A percentile compares a stretch with the other conserved stretches of the same genome.
Conservation (phyloP, 495 filamentous ascomycete species). For the Parathielavia appendiculata region DNA sequence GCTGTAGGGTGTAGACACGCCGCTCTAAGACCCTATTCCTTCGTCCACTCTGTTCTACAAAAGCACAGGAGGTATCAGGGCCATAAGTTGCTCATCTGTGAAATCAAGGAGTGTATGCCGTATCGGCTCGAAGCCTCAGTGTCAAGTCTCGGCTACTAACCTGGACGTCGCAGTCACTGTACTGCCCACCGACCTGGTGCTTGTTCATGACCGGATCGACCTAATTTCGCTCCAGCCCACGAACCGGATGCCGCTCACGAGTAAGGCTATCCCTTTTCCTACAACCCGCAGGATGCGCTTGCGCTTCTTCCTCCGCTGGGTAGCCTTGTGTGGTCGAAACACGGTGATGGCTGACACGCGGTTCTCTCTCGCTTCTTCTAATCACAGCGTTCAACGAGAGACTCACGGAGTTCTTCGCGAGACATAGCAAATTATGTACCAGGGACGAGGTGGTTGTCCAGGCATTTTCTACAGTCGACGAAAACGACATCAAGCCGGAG, state of each 20-base stretch:
- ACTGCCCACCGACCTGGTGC: neutral
- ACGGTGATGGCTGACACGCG: neutral
- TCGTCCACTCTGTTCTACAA: neutral
- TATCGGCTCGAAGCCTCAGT: neutral
- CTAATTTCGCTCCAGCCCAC: neutral
- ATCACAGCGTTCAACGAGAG: neutral
- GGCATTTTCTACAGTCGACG: too few species aligned
- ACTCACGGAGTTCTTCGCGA: too few species aligned
- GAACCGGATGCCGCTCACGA: neutral
- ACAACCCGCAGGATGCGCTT: neutral
- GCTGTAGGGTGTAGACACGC: neutral
- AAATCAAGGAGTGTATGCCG: neutral
- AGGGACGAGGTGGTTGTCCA: too few species aligned
- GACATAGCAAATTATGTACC: too few species aligned
- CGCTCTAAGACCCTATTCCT: neutral
- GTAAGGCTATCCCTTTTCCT: neutral
- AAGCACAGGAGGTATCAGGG: neutral
- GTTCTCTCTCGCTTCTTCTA: neutral
- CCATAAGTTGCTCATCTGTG: neutral
- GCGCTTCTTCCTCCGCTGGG: neutral
- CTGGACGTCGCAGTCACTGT: too few species aligned
- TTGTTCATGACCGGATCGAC: neutral
- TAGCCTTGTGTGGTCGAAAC: too few species aligned
- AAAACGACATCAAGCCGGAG: too few species aligned
- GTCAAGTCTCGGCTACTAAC: too few species aligned